phyloP scores from a whole-genome alignment of 495 filamentous ascomycete species.

The Xylaria venustula region DNA sequence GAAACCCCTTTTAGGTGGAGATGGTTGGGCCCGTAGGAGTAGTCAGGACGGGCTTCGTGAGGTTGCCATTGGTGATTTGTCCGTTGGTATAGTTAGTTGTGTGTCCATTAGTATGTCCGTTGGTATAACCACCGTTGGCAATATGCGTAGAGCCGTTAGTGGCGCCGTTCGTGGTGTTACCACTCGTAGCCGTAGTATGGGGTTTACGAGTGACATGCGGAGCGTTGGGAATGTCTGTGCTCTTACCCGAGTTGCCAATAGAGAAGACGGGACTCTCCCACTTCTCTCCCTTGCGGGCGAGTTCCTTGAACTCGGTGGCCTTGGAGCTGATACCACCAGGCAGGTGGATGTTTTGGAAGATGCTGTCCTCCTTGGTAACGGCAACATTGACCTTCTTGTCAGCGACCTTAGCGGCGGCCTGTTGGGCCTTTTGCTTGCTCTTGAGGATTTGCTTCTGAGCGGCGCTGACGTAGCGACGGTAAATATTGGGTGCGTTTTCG shows the following conservation, averaged over 20 bases:
- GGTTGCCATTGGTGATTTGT: conserved; percentile 1
- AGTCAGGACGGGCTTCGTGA: conserved; percentile 1
- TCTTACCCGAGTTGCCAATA: conserved; percentile 75
- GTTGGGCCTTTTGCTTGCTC: conserved; percentile 71
- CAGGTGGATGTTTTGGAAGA: conserved; percentile 84
- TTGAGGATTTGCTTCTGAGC: conserved; percentile 70
- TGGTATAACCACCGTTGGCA: conserved; percentile 9
- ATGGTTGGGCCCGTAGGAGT: neutral
- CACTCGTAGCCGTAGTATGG: conserved; percentile 22
- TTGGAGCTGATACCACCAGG: conserved; percentile 91
- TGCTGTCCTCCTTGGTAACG: conserved; percentile 83
- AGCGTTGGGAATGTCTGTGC: conserved; percentile 65
- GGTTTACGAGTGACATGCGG: conserved; percentile 66
- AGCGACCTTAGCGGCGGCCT: conserved; percentile 57
- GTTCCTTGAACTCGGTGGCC: conserved; percentile 89
- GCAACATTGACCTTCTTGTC: conserved; percentile 86
- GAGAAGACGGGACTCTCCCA: conserved; percentile 96
- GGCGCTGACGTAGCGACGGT: conserved; percentile 76
- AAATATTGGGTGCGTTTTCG: conserved; percentile 79
- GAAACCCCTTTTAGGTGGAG: no score
- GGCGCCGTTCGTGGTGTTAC: neutral
- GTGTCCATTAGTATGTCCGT: neutral
- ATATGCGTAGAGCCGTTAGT: conserved; percentile 11
- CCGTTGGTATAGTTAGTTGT: neutral
- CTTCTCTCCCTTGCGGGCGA: conserved; percentile 82